phyloP scores from a whole-genome alignment of 305 asterid species.

The Fraxinus paxiana region DNA sequence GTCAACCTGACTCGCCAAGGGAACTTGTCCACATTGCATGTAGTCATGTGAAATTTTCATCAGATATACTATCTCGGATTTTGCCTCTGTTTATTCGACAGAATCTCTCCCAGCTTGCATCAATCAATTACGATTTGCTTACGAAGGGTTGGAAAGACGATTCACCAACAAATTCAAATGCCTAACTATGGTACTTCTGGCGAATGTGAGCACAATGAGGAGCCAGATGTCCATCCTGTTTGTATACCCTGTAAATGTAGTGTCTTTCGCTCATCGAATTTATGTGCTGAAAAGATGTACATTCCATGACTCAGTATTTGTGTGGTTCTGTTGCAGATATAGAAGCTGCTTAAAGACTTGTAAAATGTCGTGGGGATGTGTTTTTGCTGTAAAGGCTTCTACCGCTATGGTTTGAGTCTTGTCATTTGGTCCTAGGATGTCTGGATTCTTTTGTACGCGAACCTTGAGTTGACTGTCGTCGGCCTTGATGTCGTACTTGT shows the following conservation, averaged over 20 bases:
- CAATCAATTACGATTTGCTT: slow-evolving; percentile 88
- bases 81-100: slow-evolving; percentile 28
- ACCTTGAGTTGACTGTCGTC: not conserved
- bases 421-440: slow-evolving; percentile 9
- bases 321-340: slow-evolving; percentile 30
- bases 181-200: slow-evolving; percentile 20
- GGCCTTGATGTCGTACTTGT: not conserved
- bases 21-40: not conserved
- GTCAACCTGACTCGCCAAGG: not conserved
- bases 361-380: slow-evolving; percentile 13
- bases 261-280: not conserved
- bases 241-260: slow-evolving; percentile 39
- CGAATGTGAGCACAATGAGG: not conserved
- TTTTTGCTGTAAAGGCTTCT: slow-evolving; percentile 6
- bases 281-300: slow-evolving; percentile 1
- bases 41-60: not conserved
- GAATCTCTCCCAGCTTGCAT: slow-evolving; percentile 95
- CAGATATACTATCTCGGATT: not conserved
- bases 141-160: slow-evolving; percentile 86
- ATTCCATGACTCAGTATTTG: not conserved
- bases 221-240: not conserved
- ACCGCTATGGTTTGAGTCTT: slow-evolving; percentile 9
- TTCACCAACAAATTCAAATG: slow-evolving; percentile 47
- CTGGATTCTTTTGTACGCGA: not conserved
- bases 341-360: slow-evolving; percentile 29